Conservation (phyloP, 208 protist species). For the Crithidia thermophila region DNA sequence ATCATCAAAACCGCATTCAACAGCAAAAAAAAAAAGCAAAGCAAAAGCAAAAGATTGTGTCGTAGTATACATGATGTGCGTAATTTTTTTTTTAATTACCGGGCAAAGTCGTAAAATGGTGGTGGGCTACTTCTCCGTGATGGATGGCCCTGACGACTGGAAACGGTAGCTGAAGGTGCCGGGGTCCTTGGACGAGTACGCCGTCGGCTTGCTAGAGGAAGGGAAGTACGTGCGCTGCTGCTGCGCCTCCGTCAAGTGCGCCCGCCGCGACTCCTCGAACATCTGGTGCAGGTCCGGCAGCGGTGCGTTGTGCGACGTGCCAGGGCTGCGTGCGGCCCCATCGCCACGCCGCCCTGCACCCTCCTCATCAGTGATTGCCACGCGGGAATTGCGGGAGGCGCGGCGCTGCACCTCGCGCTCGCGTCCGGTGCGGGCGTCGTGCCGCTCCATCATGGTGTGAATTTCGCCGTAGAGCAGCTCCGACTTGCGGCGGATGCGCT, state of each 20-base stretch:
- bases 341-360: background rate
- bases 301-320: background rate
- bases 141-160: conserved; percentile 16
- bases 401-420: conserved; percentile 50
- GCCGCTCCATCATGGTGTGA: conserved; percentile 58
- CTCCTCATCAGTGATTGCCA: background rate
- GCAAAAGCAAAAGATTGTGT: too few relatives aligned
- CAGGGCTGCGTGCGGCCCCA: background rate
- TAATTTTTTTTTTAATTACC: too few relatives aligned
- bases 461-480: conserved; percentile 63
- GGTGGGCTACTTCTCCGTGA: background rate
- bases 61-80: too few relatives aligned
- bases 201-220: conserved; percentile 23
- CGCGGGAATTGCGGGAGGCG: conserved; percentile 17
- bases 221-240: conserved; percentile 52
- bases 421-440: conserved; percentile 48
- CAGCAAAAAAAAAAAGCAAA: too few relatives aligned
- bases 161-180: conserved; percentile 74
- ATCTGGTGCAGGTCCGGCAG: conserved; percentile 62
- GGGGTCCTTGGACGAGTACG: conserved; percentile 50
- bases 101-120: too few relatives aligned
- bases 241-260: conserved; percentile 59
- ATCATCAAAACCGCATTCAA: too few relatives aligned
- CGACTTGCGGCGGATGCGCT: conserved; percentile 60
- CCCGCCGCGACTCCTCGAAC: conserved; percentile 70